Evolutionary conservation across 176 grass and related monocot genomes (phyloP).

Genomic region (Triticum turgidum): DNA sequence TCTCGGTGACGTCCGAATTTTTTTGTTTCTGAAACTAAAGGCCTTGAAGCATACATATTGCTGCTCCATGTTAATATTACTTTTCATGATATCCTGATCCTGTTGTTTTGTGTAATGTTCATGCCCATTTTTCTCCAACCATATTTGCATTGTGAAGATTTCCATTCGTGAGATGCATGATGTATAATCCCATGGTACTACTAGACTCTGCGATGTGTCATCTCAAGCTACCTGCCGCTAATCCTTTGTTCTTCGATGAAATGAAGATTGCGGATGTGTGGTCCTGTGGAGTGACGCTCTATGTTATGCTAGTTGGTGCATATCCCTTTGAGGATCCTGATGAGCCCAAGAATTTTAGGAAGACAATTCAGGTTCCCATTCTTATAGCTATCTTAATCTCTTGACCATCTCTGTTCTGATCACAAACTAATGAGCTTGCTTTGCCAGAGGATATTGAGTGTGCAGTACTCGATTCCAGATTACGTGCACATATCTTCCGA

Average conservation of each 20-base stretch:
- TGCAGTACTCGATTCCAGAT: constrained; percentile 97
- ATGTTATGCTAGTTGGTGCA: constrained; percentile 95
- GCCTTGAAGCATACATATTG: background rate
- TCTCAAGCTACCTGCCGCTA: background rate
- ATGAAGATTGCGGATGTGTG: constrained; percentile 91
- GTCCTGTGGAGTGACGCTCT: constrained; percentile 91
- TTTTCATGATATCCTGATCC: background rate
- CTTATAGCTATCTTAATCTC: background rate
- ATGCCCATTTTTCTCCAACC: background rate
- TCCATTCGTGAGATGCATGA: background rate
- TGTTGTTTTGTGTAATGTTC: background rate
- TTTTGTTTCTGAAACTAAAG: too few relatives aligned
- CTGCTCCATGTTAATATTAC: background rate
- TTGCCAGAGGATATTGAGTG: constrained; percentile 78
- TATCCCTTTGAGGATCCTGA: constrained; percentile 96
- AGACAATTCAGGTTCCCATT: constrained; percentile 77
- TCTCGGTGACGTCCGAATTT: too few relatives aligned
- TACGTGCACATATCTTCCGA: constrained; percentile 85
- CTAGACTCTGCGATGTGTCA: background rate
- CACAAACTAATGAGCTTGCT: constrained; percentile 21
- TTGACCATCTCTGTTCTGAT: background rate
- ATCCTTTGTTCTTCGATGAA: constrained; percentile 29
- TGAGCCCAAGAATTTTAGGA: constrained; percentile 88
- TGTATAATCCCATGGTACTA: background rate
- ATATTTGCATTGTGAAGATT: background rate